phyloP scores from a whole-genome alignment of 2,329 filamentous ascomycete species.

The Talaromyces sp. region DNA sequence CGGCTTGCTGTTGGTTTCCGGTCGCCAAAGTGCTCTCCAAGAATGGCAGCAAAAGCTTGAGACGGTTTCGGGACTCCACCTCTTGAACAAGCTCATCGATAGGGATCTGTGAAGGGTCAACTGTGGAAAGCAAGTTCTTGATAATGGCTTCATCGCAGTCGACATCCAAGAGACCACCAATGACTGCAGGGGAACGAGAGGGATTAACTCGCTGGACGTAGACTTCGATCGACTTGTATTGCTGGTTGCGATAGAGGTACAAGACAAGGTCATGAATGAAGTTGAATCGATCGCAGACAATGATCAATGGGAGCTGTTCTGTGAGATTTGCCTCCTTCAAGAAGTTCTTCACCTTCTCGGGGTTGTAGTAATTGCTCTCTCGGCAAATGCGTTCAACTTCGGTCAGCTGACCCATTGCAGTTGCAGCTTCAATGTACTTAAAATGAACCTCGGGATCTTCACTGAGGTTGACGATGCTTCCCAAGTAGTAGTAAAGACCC shows the following conservation, averaged over 20 bases:
- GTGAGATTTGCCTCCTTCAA: conserved; percentile 90
- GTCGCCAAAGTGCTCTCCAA: conserved; percentile 84
- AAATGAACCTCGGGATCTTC: conserved; percentile 95
- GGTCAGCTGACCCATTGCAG: conserved; percentile 85
- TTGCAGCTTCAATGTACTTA: conserved; percentile 98
- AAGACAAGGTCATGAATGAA: conserved; percentile 96
- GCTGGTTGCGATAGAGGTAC: conserved; percentile 97
- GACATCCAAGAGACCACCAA: conserved; percentile 90
- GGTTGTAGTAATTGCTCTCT: conserved; percentile 84
- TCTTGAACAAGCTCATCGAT: conserved; percentile 92
- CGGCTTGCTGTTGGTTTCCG: conserved; percentile 92
- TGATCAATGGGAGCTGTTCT: conserved; percentile 93
- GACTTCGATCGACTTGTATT: conserved; percentile 97
- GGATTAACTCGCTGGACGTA: conserved; percentile 98
- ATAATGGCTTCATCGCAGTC: conserved; percentile 97
- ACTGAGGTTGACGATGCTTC: conserved; percentile 94
- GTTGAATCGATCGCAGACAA: conserved; percentile 98
- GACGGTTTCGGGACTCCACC: conserved; percentile 91
- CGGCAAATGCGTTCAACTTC: conserved; percentile 97
- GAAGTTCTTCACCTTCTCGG: conserved; percentile 98
- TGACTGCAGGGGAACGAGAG: conserved; percentile 80
- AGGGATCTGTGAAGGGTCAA: conserved; percentile 79
- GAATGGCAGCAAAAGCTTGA: conserved; percentile 95
- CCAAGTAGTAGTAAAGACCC: conserved; percentile 96
- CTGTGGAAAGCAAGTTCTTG: conserved; percentile 81